phyloP scores from a whole-genome alignment of 441 rosid species.

The Jatropha podagrica region DNA sequence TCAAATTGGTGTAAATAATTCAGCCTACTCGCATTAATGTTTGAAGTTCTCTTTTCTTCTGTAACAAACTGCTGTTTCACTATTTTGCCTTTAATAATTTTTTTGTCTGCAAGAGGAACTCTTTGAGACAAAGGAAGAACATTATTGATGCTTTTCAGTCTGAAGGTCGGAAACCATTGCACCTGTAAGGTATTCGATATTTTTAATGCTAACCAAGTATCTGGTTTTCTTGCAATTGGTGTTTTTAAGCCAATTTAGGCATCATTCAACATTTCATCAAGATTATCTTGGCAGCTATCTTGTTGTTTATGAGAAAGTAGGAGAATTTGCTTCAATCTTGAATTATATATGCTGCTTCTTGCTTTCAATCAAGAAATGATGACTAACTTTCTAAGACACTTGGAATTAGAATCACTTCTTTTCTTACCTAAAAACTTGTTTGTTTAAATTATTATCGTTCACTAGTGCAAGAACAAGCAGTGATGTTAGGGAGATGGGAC shows the following conservation, averaged over 20 bases:
- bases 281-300: too few species aligned
- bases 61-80: constrained; percentile 11
- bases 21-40: not conserved
- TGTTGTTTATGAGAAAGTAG: not conserved
- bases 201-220: not conserved
- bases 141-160: constrained; percentile 10
- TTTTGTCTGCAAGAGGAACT: constrained; percentile 34
- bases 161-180: constrained; percentile 12
- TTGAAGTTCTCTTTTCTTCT: not conserved
- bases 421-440: not conserved
- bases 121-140: constrained; percentile 16
- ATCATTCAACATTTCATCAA: not conserved
- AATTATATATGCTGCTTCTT: not conserved
- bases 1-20: constrained; percentile 25
- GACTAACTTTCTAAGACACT: not conserved
- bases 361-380: not conserved
- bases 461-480: not conserved
- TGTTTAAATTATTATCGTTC: not conserved
- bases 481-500: not conserved
- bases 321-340: not conserved
- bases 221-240: not conserved
- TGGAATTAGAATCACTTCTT: too few species aligned
- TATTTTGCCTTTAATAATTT: constrained; percentile 19
- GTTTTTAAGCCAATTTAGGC: too few species aligned
- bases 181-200: constrained; percentile 23